A percentile compares a stretch with the other conserved stretches of the same genome.
Evolutionary conservation across 805 yeast genomes (phyloP).

Genomic region (Yarrowia sp.): DNA sequence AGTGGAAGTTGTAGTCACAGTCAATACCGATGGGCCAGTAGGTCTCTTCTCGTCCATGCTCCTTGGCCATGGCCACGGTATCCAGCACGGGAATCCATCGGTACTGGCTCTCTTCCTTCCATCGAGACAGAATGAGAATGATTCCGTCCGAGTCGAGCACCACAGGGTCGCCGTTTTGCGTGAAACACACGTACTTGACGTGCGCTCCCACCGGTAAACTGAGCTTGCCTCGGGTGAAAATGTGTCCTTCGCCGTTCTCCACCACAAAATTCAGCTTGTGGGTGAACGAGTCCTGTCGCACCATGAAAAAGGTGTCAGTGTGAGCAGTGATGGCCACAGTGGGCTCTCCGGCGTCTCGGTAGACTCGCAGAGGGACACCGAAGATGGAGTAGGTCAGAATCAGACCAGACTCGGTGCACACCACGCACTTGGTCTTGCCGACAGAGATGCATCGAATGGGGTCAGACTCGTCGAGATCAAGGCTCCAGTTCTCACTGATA

Average conservation of each 20-base stretch:
- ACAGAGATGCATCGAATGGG: slow-evolving; percentile 72
- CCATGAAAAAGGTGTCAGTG: slow-evolving; percentile 61
- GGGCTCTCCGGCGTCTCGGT: slow-evolving; percentile 68
- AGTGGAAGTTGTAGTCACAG: slow-evolving; percentile 66
- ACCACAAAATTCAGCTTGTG: slow-evolving; percentile 27
- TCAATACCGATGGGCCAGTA: slow-evolving; percentile 90
- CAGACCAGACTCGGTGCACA: slow-evolving; percentile 79
- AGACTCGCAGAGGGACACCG: slow-evolving; percentile 73
- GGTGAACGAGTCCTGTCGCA: slow-evolving; percentile 50
- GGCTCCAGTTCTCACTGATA: slow-evolving; percentile 67
- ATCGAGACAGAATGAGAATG: slow-evolving; percentile 70
- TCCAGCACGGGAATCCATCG: slow-evolving; percentile 88
- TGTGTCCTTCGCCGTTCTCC: slow-evolving; percentile 23
- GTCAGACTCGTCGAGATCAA: slow-evolving; percentile 56
- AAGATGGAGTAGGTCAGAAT: slow-evolving; percentile 71
- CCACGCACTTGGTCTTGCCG: slow-evolving; percentile 64
- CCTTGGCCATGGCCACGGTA: slow-evolving; percentile 55
- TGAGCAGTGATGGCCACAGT: slow-evolving; percentile 75
- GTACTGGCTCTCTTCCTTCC: slow-evolving; percentile 80
- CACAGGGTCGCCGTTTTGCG: slow-evolving; percentile 89
- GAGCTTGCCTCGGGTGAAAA: slow-evolving; percentile 34
- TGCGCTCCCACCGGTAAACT: slow-evolving; percentile 51
- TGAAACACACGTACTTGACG: slow-evolving; percentile 66
- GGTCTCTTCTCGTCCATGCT: slow-evolving; percentile 62
- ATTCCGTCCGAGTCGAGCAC: slow-evolving; percentile 80